phyloP scores from a whole-genome alignment of 768 basidiomycete genomes.

The Kwoniella europaea region DNA sequence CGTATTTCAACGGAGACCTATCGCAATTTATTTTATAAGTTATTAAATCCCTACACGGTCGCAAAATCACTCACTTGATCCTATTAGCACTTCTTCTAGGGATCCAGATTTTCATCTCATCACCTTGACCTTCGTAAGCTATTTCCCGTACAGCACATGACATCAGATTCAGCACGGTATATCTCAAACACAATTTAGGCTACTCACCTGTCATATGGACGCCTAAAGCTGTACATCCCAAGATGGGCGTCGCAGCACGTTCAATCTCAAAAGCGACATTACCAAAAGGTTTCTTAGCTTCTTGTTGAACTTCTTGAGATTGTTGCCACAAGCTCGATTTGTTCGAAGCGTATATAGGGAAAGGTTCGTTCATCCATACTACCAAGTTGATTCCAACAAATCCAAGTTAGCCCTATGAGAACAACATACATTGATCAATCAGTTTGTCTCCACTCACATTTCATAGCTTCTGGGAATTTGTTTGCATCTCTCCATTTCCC shows the following conservation, averaged over 20 bases:
- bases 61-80: conserved; percentile 69
- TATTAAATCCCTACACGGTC: too few species aligned
- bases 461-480: conserved; percentile 55
- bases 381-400: background rate
- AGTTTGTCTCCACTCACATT: conserved; percentile 40
- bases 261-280: conserved; percentile 74
- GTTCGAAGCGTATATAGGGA: conserved; percentile 61
- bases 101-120: conserved; percentile 74
- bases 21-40: background rate
- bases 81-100: conserved; percentile 83
- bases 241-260: conserved; percentile 81
- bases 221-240: conserved; percentile 87
- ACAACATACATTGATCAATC: background rate
- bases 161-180: background rate
- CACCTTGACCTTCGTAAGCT: conserved; percentile 54
- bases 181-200: background rate
- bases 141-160: too few species aligned
- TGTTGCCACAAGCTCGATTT: conserved; percentile 22
- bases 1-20: conserved; percentile 81
- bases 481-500: conserved; percentile 54
- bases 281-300: conserved; percentile 65
- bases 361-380: conserved; percentile 86
- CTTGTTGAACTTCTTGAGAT: background rate
- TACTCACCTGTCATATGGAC: conserved; percentile 74
- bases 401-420: background rate